A percentile compares a stretch with the other conserved stretches of the same genome.
These are phyloP conservation scores for Aspergillus niger DNA, from an alignment of 2,329 filamentous ascomycete species.

Conservation along the genomic window DNA sequence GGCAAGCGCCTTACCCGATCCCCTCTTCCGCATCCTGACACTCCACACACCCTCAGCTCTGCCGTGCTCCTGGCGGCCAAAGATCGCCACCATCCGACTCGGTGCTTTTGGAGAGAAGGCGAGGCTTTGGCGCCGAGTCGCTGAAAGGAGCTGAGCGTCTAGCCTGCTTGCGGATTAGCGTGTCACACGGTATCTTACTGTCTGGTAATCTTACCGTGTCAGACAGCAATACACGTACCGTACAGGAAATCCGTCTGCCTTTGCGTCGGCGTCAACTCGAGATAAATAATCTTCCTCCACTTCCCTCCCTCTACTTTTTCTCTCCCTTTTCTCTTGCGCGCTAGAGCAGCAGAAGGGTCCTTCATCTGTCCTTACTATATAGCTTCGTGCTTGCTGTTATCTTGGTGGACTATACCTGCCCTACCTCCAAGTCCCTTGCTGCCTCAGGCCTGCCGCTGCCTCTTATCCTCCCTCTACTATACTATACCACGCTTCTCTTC, in stretches of 20 bases:
- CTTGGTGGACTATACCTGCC: neutral
- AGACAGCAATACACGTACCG: conserved; percentile 13
- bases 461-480: neutral
- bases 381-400: neutral
- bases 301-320: neutral
- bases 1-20: neutral
- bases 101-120: conserved; percentile 15
- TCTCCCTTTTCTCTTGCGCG: neutral
- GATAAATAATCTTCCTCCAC: conserved; percentile 6
- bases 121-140: neutral
- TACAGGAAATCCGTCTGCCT: conserved; percentile 5
- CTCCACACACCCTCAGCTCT: conserved; percentile 58
- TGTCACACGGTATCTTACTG: conserved; percentile 18
- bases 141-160: conserved; percentile 7
- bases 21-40: conserved; percentile 62
- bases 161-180: conserved; percentile 9
- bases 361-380: neutral
- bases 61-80: neutral
- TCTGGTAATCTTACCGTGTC: conserved; percentile 16
- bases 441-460: neutral
- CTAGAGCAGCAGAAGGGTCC: neutral
- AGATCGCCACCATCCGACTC: neutral
- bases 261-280: conserved; percentile 8
- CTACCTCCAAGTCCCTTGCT: neutral
- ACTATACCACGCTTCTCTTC: neutral